Percentiles rank a stretch among this genome's conserved stretches.
Evolutionary conservation across 2,329 filamentous ascomycete genomes (phyloP).

Genomic region (Cytospora chrysosperma): DNA sequence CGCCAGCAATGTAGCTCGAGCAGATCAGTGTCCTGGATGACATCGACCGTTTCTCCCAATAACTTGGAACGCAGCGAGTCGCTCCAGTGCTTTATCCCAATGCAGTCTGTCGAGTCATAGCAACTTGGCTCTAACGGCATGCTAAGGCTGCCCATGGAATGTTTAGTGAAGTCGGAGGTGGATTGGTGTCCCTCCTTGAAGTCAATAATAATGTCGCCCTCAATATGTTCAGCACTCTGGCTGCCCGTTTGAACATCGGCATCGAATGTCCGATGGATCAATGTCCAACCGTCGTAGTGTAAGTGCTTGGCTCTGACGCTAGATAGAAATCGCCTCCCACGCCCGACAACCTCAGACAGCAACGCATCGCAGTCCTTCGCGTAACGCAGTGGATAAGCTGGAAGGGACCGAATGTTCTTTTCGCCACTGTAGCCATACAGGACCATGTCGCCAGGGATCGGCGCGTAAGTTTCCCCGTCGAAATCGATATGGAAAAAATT

Average conservation of each 20-base stretch:
- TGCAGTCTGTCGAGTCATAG: not conserved
- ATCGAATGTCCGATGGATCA: not conserved
- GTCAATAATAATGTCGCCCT: conserved; percentile 15
- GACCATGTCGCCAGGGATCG: fast-evolving
- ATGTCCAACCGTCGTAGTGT: conserved; percentile 8
- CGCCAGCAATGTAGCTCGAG: not conserved
- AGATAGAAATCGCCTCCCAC: not conserved
- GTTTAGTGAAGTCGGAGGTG: not conserved
- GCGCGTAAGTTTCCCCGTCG: not conserved
- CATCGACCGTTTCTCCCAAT: not conserved
- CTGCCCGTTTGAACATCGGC: too few relatives aligned
- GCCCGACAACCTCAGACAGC: not conserved
- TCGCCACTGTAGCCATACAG: not conserved
- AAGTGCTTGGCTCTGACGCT: not conserved
- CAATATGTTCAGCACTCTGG: not conserved
- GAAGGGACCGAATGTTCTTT: not conserved
- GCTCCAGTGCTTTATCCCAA: not conserved
- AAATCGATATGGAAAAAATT: conserved; percentile 5
- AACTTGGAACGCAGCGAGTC: not conserved
- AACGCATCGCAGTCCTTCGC: not conserved
- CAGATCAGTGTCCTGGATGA: not conserved
- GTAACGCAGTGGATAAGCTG: conserved; percentile 1
- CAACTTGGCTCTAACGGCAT: fast-evolving
- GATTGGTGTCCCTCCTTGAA: conserved; percentile 10
- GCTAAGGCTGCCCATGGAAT: not conserved